Evolutionary conservation across 768 basidiomycete genomes (phyloP).

Genomic region (Leccinellum rugosiceps): DNA sequence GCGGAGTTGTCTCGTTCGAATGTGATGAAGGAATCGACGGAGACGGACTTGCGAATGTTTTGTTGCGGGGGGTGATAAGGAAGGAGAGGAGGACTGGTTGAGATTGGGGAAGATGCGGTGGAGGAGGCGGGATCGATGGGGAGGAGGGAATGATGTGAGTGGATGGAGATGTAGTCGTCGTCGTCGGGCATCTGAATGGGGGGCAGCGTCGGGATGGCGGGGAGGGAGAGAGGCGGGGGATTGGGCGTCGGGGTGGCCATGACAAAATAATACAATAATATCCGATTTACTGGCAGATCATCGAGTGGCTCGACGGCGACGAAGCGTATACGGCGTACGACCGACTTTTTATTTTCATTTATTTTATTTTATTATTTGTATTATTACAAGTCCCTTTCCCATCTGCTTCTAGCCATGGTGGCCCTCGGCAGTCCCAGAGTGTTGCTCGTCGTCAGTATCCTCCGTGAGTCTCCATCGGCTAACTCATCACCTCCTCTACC

Average conservation of each 20-base stretch:
- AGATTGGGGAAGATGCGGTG: slow-evolving; percentile 38
- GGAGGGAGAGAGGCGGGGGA: slow-evolving; percentile 27
- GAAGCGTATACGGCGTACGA: background rate
- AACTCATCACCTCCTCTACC: slow-evolving; percentile 4
- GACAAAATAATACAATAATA: slow-evolving; percentile 9
- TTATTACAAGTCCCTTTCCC: background rate
- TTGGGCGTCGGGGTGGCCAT: slow-evolving; percentile 19
- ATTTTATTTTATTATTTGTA: background rate
- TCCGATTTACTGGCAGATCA: slow-evolving; percentile 9
- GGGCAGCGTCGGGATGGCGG: slow-evolving; percentile 41
- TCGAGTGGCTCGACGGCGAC: slow-evolving; percentile 11
- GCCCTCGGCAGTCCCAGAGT: slow-evolving; percentile 26
- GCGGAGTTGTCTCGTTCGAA: slow-evolving; percentile 38
- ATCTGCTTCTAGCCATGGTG: slow-evolving; percentile 7
- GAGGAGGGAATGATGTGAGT: slow-evolving; percentile 28
- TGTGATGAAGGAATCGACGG: slow-evolving; percentile 71
- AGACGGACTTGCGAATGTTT: slow-evolving; percentile 67
- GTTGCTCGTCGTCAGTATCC: slow-evolving; percentile 41
- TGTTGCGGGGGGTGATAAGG: slow-evolving; percentile 23
- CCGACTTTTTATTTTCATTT: slow-evolving; percentile 4
- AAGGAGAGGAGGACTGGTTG: slow-evolving; percentile 1
- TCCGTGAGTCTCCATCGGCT: background rate
- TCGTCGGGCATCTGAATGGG: slow-evolving; percentile 43
- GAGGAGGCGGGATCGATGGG: slow-evolving; percentile 42
- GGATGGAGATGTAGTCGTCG: slow-evolving; percentile 21